Base-by-base conservation (phyloP, 2,329 filamentous ascomycete species). In the Elsinoe perseae region DNA sequence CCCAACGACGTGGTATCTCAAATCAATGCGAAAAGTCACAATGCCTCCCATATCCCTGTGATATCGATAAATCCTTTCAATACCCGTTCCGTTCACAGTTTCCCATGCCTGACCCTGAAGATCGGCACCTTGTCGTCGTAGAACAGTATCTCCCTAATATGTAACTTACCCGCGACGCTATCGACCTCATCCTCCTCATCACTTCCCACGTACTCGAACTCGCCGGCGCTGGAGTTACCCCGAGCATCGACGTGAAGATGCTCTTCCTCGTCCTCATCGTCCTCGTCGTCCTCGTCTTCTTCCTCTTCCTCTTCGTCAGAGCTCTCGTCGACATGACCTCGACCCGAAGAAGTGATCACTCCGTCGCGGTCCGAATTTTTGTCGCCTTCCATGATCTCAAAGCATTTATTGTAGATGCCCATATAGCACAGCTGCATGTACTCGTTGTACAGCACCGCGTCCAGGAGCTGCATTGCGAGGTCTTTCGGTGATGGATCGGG, bases 121-220 rank as follows among this genome's bases (percentile, higher is more conserved):
- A 92, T 84, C 25, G 85, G 83, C 54, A 89, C 82, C 70, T 89
- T 88, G 67, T 92, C 87, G 67, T 92, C 88, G 64, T 89, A 91
- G 69, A 89, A 92, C 60, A 91, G 70, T 61, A 93, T 92, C 73
- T 92, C 87, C 59, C 86, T 76, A 61, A 92, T 73, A 56, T 82
- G 78, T 58, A 91, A 76, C 63, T 78, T 73, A 27, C 71, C 67
- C 4, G 64, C 63, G 2, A 25, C 53, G 12, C 38, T 21, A n/a
- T 34, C 53, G 7, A 18, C 16, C 23, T 52, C 48, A n/a, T 38
- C 48, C 32, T 52, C 48, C 16, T 36, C 30, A 21, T 48, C 38
- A 36, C 40, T 36, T 7, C 38, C 38, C 2, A 56, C 53, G 32
- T 42, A 56, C 38, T 56, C 53, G 23, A 56, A 56, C 8, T 56